Evolutionary conservation across 805 yeast species (phyloP).

Genomic region (Henningerozyma blattae): DNA sequence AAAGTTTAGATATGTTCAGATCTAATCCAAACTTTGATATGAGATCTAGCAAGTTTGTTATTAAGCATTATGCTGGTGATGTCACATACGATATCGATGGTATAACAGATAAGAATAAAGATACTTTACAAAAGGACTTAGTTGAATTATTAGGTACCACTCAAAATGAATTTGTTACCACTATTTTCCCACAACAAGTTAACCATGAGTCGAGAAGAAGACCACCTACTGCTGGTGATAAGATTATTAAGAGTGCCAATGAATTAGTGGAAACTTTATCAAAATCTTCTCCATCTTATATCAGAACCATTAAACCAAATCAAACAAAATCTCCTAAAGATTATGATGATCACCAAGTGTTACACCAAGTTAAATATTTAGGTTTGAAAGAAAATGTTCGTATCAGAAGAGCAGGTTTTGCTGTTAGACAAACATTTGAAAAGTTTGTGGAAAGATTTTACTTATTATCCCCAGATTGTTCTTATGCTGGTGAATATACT

Average conservation of each 20-base stretch:
- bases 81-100: constrained; percentile 80
- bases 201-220: constrained; percentile 63
- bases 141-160: constrained; percentile 69
- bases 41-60: constrained; percentile 73
- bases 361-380: constrained; percentile 89
- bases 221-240: constrained; percentile 94
- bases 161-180: constrained; percentile 46
- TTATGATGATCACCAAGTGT: constrained; percentile 76
- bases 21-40: constrained; percentile 79
- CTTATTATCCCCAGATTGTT: constrained; percentile 72
- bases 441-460: constrained; percentile 92
- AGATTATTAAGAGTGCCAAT: constrained; percentile 85
- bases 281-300: constrained; percentile 83
- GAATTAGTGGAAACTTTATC: constrained; percentile 79
- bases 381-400: constrained; percentile 95
- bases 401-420: constrained; percentile 96
- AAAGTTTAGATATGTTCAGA: constrained; percentile 74
- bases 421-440: constrained; percentile 92
- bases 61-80: constrained; percentile 97
- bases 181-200: constrained; percentile 52
- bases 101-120: constrained; percentile 96
- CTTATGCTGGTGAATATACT: constrained; percentile 76
- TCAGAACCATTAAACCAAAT: constrained; percentile 94
- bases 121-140: constrained; percentile 78
- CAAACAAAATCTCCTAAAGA: constrained; percentile 85